A percentile compares a stretch with the other conserved stretches of the same genome.
These are phyloP conservation scores for Colletotrichum magnum DNA, from an alignment of 2,329 filamentous ascomycete genomes.

Conservation along the genomic window DNA sequence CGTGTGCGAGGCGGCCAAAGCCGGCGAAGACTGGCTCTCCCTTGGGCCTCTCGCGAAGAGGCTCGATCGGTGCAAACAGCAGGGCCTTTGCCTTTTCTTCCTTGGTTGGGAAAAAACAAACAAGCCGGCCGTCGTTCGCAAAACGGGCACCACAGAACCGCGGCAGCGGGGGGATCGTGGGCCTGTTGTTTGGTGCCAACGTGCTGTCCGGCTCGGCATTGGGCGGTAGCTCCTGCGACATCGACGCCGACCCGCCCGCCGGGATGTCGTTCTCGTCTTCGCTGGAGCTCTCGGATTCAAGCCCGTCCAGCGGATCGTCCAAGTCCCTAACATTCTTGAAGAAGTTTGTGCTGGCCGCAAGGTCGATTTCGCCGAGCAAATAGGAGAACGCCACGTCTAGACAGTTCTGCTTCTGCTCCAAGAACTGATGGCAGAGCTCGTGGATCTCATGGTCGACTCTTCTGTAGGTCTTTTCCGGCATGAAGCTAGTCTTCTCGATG, in stretches of 20 bases:
- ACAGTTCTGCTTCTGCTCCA: constrained; percentile 72
- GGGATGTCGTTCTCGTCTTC: constrained; percentile 77
- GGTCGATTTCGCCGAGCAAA: constrained; percentile 73
- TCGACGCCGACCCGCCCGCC: constrained; percentile 67
- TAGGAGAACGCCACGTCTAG: constrained; percentile 74
- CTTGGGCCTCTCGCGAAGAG: constrained; percentile 63
- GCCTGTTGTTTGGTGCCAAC: constrained; percentile 65
- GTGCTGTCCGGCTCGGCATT: constrained; percentile 68
- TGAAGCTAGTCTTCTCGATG: constrained; percentile 74
- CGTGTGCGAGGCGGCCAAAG: constrained; percentile 68
- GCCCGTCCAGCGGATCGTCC: constrained; percentile 68
- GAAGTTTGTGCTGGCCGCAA: constrained; percentile 71
- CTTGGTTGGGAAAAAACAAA: constrained; percentile 79
- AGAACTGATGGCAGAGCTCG: constrained; percentile 68
- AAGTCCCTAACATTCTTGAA: constrained; percentile 76
- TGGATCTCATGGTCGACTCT: constrained; percentile 69
- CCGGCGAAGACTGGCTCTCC: constrained; percentile 71
- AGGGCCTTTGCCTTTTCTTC: constrained; percentile 70
- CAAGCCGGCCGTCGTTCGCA: constrained; percentile 72
- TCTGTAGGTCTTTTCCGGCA: constrained; percentile 69
- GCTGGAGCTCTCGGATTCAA: constrained; percentile 85
- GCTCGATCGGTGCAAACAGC: constrained; percentile 62
- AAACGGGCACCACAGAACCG: constrained; percentile 73
- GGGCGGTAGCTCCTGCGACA: constrained; percentile 73
- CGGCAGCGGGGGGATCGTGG: constrained; percentile 69